phyloP scores from a whole-genome alignment of 495 filamentous ascomycete species.

The Venustampulla echinocandica region DNA sequence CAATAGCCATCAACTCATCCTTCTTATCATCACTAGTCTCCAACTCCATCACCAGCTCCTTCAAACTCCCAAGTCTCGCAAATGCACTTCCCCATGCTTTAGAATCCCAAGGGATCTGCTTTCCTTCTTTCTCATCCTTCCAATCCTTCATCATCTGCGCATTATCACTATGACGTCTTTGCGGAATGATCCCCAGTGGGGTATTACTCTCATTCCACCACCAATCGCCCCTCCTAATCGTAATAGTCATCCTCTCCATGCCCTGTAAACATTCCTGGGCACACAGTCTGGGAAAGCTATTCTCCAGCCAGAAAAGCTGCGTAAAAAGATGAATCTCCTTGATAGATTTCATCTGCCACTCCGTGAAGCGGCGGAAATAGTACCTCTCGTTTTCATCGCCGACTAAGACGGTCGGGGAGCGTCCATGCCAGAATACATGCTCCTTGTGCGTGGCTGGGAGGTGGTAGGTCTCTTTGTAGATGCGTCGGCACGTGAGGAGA shows the following conservation, averaged over 20 bases:
- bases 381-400: not conserved
- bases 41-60: constrained; percentile 13
- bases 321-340: constrained; percentile 18
- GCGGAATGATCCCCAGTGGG: constrained; percentile 17
- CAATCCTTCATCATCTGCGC: constrained; percentile 6
- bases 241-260: constrained; percentile 21
- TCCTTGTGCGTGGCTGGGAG: constrained; percentile 13
- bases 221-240: constrained; percentile 22
- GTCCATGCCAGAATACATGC: constrained; percentile 16
- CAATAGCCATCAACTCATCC: constrained; percentile 11
- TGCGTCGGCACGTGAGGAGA: constrained; percentile 18
- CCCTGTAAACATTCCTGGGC: constrained; percentile 12
- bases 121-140: not conserved
- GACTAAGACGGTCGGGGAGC: not conserved
- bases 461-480: constrained; percentile 19
- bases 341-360: constrained; percentile 15
- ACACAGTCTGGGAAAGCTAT: constrained; percentile 8
- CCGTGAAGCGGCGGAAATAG: constrained; percentile 4
- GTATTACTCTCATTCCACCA: constrained; percentile 18
- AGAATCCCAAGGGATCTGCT: not conserved
- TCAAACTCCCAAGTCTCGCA: constrained; percentile 3
- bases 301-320: constrained; percentile 23
- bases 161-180: not conserved
- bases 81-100: constrained; percentile 15
- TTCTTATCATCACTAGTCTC: constrained; percentile 16